Percentiles rank a stretch among this genome's conserved stretches.
Evolutionary conservation across 73 alveolate genomes (phyloP).

Genomic region (Uronychia setigera): DNA sequence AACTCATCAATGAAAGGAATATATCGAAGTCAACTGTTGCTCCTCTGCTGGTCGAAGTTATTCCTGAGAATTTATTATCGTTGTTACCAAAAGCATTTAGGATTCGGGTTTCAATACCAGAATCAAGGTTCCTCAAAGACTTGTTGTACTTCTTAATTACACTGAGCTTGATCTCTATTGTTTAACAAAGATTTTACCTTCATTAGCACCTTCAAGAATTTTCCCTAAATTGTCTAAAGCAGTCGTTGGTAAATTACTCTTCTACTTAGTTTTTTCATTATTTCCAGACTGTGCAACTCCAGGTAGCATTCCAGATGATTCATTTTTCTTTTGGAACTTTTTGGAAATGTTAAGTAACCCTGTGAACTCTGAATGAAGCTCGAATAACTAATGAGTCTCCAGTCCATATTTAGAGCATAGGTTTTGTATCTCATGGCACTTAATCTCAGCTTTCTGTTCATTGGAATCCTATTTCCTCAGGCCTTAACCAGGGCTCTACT

Average conservation of each 20-base stretch:
- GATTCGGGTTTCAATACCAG: neutral
- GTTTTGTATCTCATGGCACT: neutral
- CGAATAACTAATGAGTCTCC: neutral
- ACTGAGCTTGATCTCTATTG: neutral
- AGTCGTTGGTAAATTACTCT: neutral
- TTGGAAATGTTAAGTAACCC: neutral
- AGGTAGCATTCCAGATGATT: neutral
- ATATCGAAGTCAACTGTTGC: neutral
- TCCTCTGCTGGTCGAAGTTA: neutral
- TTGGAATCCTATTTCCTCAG: too few species aligned
- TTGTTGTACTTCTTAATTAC: neutral
- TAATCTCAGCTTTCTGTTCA: neutral
- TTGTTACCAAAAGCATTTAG: neutral
- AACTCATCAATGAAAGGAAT: neutral
- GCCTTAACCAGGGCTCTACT: too few species aligned
- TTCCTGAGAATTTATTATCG: neutral
- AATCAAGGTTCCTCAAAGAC: neutral
- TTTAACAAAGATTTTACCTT: neutral
- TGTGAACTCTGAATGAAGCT: conserved; percentile 1
- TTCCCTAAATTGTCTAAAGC: neutral
- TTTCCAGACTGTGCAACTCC: too few species aligned
- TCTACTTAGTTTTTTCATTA: neutral
- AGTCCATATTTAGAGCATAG: neutral
- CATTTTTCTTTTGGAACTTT: neutral
- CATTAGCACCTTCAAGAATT: neutral